These are phyloP conservation scores for Ascochyta lentis DNA, from an alignment of 2,329 filamentous ascomycete genomes.

Conservation along the genomic window DNA sequence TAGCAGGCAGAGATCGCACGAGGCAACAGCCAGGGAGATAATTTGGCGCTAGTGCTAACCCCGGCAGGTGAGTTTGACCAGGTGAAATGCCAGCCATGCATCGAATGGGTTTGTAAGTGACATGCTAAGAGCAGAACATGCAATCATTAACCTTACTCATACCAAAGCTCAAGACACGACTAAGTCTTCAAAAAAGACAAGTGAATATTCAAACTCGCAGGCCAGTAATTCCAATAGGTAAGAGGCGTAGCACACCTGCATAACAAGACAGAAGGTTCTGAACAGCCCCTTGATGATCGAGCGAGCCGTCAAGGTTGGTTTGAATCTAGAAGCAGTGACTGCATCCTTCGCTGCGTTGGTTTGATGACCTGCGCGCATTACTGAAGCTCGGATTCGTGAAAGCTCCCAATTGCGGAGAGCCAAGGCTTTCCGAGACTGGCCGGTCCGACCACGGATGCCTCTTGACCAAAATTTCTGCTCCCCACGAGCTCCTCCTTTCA, in stretches of 20 bases:
- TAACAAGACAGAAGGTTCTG: background rate
- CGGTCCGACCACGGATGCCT: slow-evolving; percentile 11
- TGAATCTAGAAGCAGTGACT: background rate
- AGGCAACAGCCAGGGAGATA: slow-evolving; percentile 16
- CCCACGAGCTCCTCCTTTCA: slow-evolving; percentile 33
- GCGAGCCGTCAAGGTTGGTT: background rate
- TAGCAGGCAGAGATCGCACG: background rate
- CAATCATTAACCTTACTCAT: background rate
- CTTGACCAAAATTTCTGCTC: slow-evolving; percentile 21
- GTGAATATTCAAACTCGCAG: background rate
- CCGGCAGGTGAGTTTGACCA: background rate
- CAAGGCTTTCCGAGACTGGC: slow-evolving; percentile 12
- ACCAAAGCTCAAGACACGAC: background rate
- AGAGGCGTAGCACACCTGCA: background rate
- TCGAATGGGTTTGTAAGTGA: background rate
- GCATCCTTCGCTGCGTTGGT: background rate
- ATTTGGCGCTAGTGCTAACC: slow-evolving; percentile 4
- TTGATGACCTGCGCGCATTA: background rate
- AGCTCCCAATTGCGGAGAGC: slow-evolving; percentile 13
- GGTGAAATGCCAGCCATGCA: background rate
- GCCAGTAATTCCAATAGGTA: background rate
- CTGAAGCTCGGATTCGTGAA: slow-evolving; percentile 1
- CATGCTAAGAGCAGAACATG: background rate
- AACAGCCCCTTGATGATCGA: background rate
- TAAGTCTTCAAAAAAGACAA: no score